Conservation (phyloP, 164 flowering plant genomes). For the Litsea cubeba region DNA sequence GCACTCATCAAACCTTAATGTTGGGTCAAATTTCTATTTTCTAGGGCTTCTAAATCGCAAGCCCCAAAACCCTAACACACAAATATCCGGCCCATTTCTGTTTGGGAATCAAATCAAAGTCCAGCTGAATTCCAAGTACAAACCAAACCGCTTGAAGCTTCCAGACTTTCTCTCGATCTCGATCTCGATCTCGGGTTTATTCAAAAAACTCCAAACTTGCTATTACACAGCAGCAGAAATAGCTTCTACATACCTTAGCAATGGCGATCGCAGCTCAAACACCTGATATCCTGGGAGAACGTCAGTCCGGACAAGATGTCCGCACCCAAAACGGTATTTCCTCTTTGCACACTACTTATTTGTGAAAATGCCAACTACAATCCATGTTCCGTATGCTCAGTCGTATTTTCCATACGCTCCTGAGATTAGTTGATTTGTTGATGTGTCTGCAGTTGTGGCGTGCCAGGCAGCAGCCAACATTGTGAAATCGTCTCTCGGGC, state of each 20-base stretch:
- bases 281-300: slow-evolving; percentile 79
- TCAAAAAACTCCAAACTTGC: background rate
- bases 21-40: no score
- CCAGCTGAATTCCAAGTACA: no score
- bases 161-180: background rate
- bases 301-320: slow-evolving; percentile 96
- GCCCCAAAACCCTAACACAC: no score
- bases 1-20: no score
- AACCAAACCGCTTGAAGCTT: no score
- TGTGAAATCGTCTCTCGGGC: slow-evolving; percentile 91
- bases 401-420: background rate
- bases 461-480: slow-evolving; percentile 91
- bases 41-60: no score
- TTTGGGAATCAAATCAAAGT: no score
- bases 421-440: background rate
- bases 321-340: slow-evolving; percentile 89
- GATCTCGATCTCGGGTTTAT: slow-evolving; percentile 5
- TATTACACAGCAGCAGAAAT: background rate
- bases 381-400: no score
- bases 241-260: background rate
- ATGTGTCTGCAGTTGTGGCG: slow-evolving; percentile 56
- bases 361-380: background rate
- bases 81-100: no score
- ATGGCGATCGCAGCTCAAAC: slow-evolving; percentile 49
- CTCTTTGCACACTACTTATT: background rate